Base-by-base conservation (phyloP, 2,329 filamentous ascomycete species). In the Teratosphaeria viscida region DNA sequence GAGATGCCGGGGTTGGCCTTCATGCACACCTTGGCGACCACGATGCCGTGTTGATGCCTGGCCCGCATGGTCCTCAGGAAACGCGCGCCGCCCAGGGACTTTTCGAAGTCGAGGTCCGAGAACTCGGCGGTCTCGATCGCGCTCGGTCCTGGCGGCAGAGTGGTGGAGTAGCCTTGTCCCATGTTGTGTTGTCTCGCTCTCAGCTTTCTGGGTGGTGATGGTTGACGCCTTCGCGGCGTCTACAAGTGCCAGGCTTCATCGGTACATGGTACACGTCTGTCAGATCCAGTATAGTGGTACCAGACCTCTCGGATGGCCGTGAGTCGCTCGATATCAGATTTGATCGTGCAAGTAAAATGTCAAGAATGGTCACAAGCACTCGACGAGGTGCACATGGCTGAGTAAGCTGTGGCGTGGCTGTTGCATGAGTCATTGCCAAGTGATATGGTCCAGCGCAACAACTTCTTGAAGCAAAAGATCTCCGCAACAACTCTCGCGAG, bases 31-130 rank as follows among this genome's bases (percentile, higher is more conserved):
- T 97, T 97, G 71, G 95, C 91, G 59, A 97, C 86, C 19, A 95
- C 92, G 49, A 96, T 81, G 59, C 94, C 92, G 78, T 96, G 89
- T 68, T 88, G 88, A 72, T 95, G 90, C 56, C 91, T 84, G 27
- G 92, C 94, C 65, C 92, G 85, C 64, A 97, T 92, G 64, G 90
- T 94, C 76, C 97, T 96, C 87, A 99, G 94, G 70, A 99, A 96
- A 43, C 94, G 86, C 27, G 90, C 91, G 65, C 88, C 90, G 55
- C 92, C 92, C 70, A 99, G 84, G 39, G 90, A 90, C 75, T 88
- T 91, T 76, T 99, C 94, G 77, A 96, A 96, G 43, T 87, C 85
- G 61, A 97, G 79, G 71, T 97, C 94, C 52, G 89, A 84, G 52
- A 99, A 84, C 78, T 99, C 92, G 47, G 92, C 88, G 32, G 95